phyloP scores from a whole-genome alignment of 352 stramenopile species.

The Phytophthora multivora region DNA sequence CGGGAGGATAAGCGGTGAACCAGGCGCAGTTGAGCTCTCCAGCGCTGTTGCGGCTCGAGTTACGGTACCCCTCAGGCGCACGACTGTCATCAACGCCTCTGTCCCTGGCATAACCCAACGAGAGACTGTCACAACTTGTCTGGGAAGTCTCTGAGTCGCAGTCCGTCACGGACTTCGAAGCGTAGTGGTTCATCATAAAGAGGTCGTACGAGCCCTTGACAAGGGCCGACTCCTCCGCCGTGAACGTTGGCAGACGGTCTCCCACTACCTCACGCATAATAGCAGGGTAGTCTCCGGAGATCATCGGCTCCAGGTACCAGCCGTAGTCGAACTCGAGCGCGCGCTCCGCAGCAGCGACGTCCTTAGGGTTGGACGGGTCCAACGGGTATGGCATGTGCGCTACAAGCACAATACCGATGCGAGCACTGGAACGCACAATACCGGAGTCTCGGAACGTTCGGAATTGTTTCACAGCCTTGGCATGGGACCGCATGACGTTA shows the following conservation, averaged over 20 bases:
- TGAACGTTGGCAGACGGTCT: background rate
- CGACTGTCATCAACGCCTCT: conserved; percentile 40
- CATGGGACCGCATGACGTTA: too few species aligned
- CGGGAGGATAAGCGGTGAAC: conserved; percentile 50
- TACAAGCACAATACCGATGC: too few species aligned
- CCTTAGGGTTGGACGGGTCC: background rate
- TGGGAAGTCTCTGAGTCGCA: conserved; percentile 36
- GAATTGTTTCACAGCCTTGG: too few species aligned
- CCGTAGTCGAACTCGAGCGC: background rate
- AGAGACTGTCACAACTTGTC: conserved; percentile 33
- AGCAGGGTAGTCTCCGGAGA: background rate
- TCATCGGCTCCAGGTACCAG: background rate
- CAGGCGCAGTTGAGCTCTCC: conserved; percentile 34
- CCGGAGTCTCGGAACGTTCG: too few species aligned
- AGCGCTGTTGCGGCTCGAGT: background rate
- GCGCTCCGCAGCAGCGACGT: background rate
- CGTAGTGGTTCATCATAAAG: background rate
- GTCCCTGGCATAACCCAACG: conserved; percentile 45
- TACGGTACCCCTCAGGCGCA: conserved; percentile 8
- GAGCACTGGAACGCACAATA: too few species aligned
- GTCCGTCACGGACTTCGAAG: background rate
- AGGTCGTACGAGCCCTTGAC: background rate
- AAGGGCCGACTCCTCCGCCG: background rate
- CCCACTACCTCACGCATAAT: background rate
- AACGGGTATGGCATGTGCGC: background rate